These are phyloP conservation scores for Penicillium desertorum DNA, from an alignment of 495 filamentous ascomycete species.

Conservation along the genomic window DNA sequence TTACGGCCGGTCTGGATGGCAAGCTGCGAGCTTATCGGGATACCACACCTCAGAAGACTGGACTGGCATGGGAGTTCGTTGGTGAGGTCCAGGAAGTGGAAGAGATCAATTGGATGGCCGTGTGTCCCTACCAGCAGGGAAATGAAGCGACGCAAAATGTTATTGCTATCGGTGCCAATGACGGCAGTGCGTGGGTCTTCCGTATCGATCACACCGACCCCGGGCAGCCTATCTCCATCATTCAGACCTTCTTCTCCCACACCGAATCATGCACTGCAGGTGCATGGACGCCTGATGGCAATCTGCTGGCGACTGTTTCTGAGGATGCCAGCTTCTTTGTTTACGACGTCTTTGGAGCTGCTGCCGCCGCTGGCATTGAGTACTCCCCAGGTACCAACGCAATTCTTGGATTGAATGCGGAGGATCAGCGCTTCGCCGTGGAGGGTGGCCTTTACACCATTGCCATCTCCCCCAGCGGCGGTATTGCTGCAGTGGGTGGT, in stretches of 20 bases:
- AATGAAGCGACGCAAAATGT: constrained; percentile 67
- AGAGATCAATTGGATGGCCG: constrained; percentile 86
- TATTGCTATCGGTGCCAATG: constrained; percentile 87
- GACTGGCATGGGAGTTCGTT: constrained; percentile 59
- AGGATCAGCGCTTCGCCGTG: constrained; percentile 86
- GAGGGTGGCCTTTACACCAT: constrained; percentile 89
- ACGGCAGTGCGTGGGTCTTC: constrained; percentile 95
- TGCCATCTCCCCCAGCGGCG: constrained; percentile 72
- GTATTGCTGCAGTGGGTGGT: constrained; percentile 82
- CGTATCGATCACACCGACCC: constrained; percentile 66
- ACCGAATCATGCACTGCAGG: constrained; percentile 86
- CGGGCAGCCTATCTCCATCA: constrained; percentile 67
- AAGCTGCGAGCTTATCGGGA: constrained; percentile 57
- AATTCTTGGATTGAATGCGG: constrained; percentile 74
- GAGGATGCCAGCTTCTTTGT: constrained; percentile 90
- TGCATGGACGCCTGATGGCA: constrained; percentile 85
- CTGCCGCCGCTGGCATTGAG: constrained; percentile 69
- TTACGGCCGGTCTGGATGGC: constrained; percentile 85
- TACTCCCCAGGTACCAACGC: constrained; percentile 65
- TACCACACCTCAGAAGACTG: constrained; percentile 40
- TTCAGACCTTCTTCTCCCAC: constrained; percentile 89
- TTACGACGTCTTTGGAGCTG: constrained; percentile 87
- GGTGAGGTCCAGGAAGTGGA: constrained; percentile 80
- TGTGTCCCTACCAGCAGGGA: constrained; percentile 65
- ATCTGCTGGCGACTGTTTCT: constrained; percentile 81